Evolutionary conservation across 352 stramenopile species (phyloP), one percentile per base, ranked within the genome.

Genomic region (Thalassiosira delicatula): DNA sequence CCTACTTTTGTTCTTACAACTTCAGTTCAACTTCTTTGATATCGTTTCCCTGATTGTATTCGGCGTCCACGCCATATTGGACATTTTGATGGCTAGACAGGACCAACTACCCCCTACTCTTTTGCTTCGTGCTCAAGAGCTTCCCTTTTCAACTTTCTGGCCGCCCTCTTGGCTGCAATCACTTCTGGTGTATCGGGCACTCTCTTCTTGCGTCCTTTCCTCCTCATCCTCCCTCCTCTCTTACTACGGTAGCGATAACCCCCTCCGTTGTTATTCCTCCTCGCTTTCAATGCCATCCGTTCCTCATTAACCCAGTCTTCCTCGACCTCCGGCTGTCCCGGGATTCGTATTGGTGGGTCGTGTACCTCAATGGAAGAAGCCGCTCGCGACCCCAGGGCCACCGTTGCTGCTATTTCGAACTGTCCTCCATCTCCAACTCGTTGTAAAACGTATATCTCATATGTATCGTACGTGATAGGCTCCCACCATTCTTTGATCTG

Each of bases 261-360:
- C n/a, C n/a, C n/a, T n/a, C n/a, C n/a, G n/a, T n/a, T n/a, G n/a
- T n/a, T n/a, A n/a, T n/a, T n/a, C 49, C 89, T 65, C 69, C 89
- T 62, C 12, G 69, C 54, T 69, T 93, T 93, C 60, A 92, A 66
- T 25, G 57, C 67, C 81, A 91, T 92, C 30, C 88, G 69, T 85
- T 92, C 89, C 33, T 82, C 23, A 54, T 80, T 37, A 1, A 93
- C 86, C 89, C 89, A 93, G 32, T 88, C 81, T 71, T 90, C 89
- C 73, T 93, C 89, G 3, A 51, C 25, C n/a, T 37, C 2, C 12
- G 89, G 89, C 89, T 92, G 92, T 33, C 35, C 74, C 19, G 81
- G 76, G 66, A 93, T 92, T 17, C 74, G 66, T 60, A 79, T 29
- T 19, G 83, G 83, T 33, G 81, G 74, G 84, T 91, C 72, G 72